Evolutionary conservation across 2,329 filamentous ascomycete species (phyloP), one percentile per base, ranked within the genome.

Genomic region (Botryosphaeria dothidea): DNA sequence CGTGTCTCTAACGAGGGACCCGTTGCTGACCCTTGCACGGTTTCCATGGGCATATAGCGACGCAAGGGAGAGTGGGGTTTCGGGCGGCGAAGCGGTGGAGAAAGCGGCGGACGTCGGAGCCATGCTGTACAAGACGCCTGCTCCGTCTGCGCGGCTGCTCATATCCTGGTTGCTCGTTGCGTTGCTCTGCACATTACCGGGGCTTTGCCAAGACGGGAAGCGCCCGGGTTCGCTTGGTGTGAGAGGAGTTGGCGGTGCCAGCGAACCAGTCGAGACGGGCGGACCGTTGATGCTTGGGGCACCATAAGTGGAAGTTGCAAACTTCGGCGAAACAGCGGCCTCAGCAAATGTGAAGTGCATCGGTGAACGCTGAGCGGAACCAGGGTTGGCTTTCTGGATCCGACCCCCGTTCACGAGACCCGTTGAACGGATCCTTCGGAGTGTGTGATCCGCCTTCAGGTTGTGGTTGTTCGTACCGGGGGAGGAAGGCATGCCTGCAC

Each of bases 351-450:
- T 80, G 62, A 77, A 74, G 36, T 75, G 73, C 71, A 83, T 74
- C 23, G 82, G 82, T 21, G 82, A 84, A 13, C 81, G 78, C 68
- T 83, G 82, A 23, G 81, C 78, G 23, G 81, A 79, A 52, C 80
- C 77, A 27, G 77, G 73, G 36, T 71, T 74, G 1, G 76, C 73
- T 67, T 84, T 84, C 67, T 82, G 80, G 25, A 84, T 76, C 49
- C 82, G 80, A 41, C 82, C 80, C 19, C 81, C 80, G 64, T 77
- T 79, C n/a, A 75, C 68, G 64, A 83, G 75, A 11, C 80, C 79
- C 51, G 77, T 80, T 13, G 82, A 84, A 58, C 80, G 75, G 57
- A 84, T 84, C 29, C 81, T 79, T 36, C 82, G 80, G 15, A 84
- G 73, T 8, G 73, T 74, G 25, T 79, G 78, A 49, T 79, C 78